phyloP scores from a whole-genome alignment of 768 basidiomycete species.

The Cyclocybe aegerita region DNA sequence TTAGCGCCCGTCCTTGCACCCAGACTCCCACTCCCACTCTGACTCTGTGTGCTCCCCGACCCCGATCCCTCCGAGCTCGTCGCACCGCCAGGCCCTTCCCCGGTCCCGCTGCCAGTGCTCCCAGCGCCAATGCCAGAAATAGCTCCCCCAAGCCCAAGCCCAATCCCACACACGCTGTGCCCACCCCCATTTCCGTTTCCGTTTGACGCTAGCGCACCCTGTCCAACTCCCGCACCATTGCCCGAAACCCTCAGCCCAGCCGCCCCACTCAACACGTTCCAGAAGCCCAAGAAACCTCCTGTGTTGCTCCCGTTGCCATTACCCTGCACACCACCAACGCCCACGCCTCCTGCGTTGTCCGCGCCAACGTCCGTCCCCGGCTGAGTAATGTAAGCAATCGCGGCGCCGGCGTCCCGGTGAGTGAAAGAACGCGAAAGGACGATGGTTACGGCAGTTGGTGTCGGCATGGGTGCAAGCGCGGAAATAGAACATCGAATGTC shows the following conservation, averaged over 20 bases:
- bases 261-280: constrained; percentile 43
- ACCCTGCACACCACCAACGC: constrained; percentile 14
- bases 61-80: neutral
- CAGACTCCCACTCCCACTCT: too few relatives aligned
- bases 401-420: too few relatives aligned
- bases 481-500: too few relatives aligned
- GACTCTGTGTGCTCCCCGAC: too few relatives aligned
- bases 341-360: constrained; percentile 8
- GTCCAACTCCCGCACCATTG: constrained; percentile 14
- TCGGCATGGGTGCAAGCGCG: too few relatives aligned
- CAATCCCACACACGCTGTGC: neutral
- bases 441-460: too few relatives aligned
- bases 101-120: neutral
- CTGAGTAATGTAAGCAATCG: constrained; percentile 2
- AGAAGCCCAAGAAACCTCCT: constrained; percentile 56
- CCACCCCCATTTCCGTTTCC: neutral
- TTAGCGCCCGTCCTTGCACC: too few relatives aligned
- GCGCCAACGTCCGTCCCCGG: constrained; percentile 8
- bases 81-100: neutral
- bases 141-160: too few relatives aligned
- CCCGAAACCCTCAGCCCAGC: constrained; percentile 33
- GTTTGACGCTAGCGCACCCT: neutral
- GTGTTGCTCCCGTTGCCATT: constrained; percentile 7
- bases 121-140: neutral
- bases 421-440: too few relatives aligned